Conservation (phyloP, 495 filamentous ascomycete genomes). For the Lophiostoma macrostomum region DNA sequence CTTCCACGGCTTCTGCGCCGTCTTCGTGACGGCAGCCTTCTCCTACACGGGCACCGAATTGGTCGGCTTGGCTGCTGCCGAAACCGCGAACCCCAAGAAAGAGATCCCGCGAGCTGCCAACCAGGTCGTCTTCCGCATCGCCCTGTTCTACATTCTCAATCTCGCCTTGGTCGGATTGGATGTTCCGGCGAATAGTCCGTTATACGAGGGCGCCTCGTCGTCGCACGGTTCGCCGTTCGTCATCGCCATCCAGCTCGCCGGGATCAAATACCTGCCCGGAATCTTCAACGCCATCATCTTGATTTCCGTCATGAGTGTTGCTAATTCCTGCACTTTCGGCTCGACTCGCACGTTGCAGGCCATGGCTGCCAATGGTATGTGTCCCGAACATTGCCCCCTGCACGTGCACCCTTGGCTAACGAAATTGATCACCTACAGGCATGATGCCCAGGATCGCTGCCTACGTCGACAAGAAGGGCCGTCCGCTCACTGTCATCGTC, state of each 20-base stretch:
- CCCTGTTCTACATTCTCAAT: constrained; percentile 22
- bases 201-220: background rate
- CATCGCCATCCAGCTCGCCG: constrained; percentile 15
- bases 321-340: constrained; percentile 61
- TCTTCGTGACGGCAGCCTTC: constrained; percentile 37
- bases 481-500: constrained; percentile 53
- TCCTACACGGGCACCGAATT: constrained; percentile 36
- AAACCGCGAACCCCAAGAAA: constrained; percentile 21
- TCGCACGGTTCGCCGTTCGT: constrained; percentile 16
- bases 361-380: constrained; percentile 44
- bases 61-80: constrained; percentile 27
- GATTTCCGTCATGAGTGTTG: constrained; percentile 42
- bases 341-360: constrained; percentile 65
- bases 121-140: constrained; percentile 18
- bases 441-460: constrained; percentile 58
- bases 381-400: constrained; percentile 2
- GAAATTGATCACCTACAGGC: constrained; percentile 35
- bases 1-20: constrained; percentile 35
- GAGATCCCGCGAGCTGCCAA: constrained; percentile 18
- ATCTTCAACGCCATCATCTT: constrained; percentile 21
- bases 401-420: constrained; percentile 19
- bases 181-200: constrained; percentile 9
- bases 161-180: constrained; percentile 18
- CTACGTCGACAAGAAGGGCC: constrained; percentile 58
- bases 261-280: constrained; percentile 6